Conservation (phyloP, 148 eudicot genomes). For the Gaultheria prostrata region DNA sequence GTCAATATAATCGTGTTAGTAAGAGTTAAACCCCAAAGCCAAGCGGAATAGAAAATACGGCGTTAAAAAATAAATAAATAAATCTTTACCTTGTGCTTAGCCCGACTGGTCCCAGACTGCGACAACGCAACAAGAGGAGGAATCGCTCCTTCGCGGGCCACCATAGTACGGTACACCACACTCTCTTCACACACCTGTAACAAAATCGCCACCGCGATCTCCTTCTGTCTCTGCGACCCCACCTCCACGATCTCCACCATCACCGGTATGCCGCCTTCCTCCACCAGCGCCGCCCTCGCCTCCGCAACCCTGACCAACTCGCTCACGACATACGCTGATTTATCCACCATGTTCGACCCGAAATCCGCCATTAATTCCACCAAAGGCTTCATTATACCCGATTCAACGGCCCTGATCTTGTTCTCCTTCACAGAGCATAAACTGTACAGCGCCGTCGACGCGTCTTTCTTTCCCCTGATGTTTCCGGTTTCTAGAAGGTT, state of each 20-base stretch:
- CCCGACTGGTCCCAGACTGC: constrained; percentile 77
- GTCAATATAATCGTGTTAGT: no score
- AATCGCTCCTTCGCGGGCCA: constrained; percentile 90
- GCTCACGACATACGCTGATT: constrained; percentile 71
- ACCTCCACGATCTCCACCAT: constrained; percentile 80
- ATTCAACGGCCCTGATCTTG: constrained; percentile 61
- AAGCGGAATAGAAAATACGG: no score
- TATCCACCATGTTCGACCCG: constrained; percentile 85
- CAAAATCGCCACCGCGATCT: constrained; percentile 67
- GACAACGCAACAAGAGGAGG: constrained; percentile 87
- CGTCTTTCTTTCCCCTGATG: constrained; percentile 79
- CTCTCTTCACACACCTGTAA: constrained; percentile 71
- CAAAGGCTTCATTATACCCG: constrained; percentile 76
- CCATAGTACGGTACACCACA: constrained; percentile 62
- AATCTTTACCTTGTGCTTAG: constrained; percentile 67
- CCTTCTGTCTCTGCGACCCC: constrained; percentile 78
- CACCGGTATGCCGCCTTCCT: constrained; percentile 83
- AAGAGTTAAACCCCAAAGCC: no score
- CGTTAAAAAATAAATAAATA: no score
- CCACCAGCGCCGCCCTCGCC: constrained; percentile 65
- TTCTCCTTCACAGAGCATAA: constrained; percentile 71
- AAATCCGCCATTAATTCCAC: constrained; percentile 86
- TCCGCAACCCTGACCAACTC: constrained; percentile 44
- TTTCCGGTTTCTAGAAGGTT: constrained; percentile 59
- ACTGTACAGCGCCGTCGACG: constrained; percentile 71